Evolutionary conservation across 352 stramenopile species (phyloP), one percentile per base, ranked within the genome.

Genomic region (Pythium chondricola): DNA sequence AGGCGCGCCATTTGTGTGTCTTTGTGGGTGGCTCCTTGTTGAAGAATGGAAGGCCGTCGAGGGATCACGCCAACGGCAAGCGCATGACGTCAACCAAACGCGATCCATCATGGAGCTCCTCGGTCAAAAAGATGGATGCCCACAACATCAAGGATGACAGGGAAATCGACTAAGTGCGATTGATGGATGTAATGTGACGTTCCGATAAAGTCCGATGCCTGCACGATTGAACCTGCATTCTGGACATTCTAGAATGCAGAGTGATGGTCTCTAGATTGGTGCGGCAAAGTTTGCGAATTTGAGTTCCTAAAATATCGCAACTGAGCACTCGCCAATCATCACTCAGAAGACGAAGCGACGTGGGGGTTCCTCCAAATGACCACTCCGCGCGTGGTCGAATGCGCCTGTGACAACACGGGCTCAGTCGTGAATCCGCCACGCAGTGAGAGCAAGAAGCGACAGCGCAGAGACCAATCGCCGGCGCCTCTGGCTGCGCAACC

Each of bases 281-380:
- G 29, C 26, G 30, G 36, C 29, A 48, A 39, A 53, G 38, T 47
- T 55, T 61, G 54, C 16, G 17, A 2, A 20, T 47, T 30, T 7
- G 4, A n/a, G 29, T 54, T 60, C 52, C 38, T 36, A 48, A 56
- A 56, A 56, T 61, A 51, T 61, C 45, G 44, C 26, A 17, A 18
- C 13, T 16, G 3, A 10, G 16, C 40, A 24, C 6, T 30, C 29
- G 6, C 35, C n/a, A 27, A 29, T 17, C 16, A 42, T 25, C 42
- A n/a, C 17, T 48, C 27, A 10, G 40, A 35, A 32, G 40, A 46
- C 40, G 26, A 46, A 21, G 9, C 22, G 21, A 6, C 17, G n/a
- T 17, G 14, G 6, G 40, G 24, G 22, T 21, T 1, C 13, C 10
- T 6, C 31, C 18, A 42, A 35, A 60, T 60, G 52, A 24, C 37